Percentiles rank a stretch among this genome's conserved stretches.
Evolutionary conservation across 2,329 filamentous ascomycete genomes (phyloP).

Genomic region (Sarocladium strictum): DNA sequence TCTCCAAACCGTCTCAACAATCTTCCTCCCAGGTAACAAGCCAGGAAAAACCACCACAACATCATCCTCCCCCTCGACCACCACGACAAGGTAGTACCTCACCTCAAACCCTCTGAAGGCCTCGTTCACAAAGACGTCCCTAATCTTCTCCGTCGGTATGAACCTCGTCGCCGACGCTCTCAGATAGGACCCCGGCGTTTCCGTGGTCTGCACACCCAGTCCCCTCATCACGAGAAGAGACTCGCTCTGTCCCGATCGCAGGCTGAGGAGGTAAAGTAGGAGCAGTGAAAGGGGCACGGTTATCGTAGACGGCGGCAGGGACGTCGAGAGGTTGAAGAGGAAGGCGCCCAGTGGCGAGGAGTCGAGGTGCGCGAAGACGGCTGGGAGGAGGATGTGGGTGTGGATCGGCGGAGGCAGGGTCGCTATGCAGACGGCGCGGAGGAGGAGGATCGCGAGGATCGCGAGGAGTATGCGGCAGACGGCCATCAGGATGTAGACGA

Average conservation of each 20-base stretch:
- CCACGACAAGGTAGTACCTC: conserved; percentile 79
- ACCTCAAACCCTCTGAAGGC: conserved; percentile 92
- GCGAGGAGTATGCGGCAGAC: conserved; percentile 37
- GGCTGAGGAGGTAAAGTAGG: conserved; percentile 37
- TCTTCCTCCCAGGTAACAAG: conserved; percentile 64
- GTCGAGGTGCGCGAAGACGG: conserved; percentile 11
- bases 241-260: conserved; percentile 58
- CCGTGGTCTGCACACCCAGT: conserved; percentile 82
- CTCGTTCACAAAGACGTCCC: conserved; percentile 91
- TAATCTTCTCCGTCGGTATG: conserved; percentile 88
- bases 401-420: conserved; percentile 17
- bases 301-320: conserved; percentile 30
- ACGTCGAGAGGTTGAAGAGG: conserved; percentile 25
- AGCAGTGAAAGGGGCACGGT: conserved; percentile 30
- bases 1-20: conserved; percentile 87
- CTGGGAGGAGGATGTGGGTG: conserved; percentile 21
- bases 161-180: conserved; percentile 42
- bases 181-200: conserved; percentile 57
- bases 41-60: conserved; percentile 92
- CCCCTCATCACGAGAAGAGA: conserved; percentile 83
- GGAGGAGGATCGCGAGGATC: conserved; percentile 37
- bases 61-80: conserved; percentile 82
- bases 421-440: conserved; percentile 39
- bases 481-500: conserved; percentile 38
- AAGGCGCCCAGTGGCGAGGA: conserved; percentile 24